Conservation (phyloP, 495 filamentous ascomycete genomes). For the Penicillium chermesinum region DNA sequence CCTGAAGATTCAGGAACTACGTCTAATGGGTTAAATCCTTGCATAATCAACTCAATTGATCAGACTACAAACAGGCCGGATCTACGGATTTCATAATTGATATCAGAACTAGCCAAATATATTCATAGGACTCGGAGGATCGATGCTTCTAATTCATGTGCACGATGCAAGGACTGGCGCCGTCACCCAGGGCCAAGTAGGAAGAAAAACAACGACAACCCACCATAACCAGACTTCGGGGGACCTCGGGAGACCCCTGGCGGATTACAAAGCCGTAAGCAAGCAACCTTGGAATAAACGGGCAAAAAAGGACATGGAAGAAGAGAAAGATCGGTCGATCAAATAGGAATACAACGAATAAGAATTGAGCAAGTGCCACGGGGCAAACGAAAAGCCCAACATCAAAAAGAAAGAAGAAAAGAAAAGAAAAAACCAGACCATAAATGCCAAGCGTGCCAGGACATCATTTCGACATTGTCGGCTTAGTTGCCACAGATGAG, state of each 20-base stretch:
- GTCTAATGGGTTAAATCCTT: not conserved
- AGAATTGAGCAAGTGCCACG: constrained; percentile 1
- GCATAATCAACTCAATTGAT: not conserved
- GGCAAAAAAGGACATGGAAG: not conserved
- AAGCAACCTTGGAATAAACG: not conserved
- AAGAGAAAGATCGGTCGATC: constrained; percentile 5
- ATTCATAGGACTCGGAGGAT: not conserved
- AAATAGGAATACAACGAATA: constrained; percentile 7
- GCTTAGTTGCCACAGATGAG: constrained; percentile 38
- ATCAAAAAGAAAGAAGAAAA: too few species aligned
- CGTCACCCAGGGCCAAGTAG: constrained; percentile 1
- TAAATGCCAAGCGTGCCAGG: constrained; percentile 32
- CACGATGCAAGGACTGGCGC: constrained; percentile 5
- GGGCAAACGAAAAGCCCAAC: constrained; percentile 7
- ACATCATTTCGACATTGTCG: constrained; percentile 41
- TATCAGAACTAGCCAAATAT: not conserved
- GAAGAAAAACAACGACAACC: constrained; percentile 11
- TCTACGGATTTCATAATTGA: not conserved
- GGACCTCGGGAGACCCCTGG: too few species aligned
- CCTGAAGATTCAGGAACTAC: not conserved
- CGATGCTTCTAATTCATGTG: constrained; percentile 10
- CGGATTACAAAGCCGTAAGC: too few species aligned
- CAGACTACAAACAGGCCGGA: not conserved
- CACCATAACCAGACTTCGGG: too few species aligned
- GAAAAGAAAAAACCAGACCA: constrained; percentile 13